Conservation (phyloP, 306 rosid genomes). For the Lupinus albus region DNA sequence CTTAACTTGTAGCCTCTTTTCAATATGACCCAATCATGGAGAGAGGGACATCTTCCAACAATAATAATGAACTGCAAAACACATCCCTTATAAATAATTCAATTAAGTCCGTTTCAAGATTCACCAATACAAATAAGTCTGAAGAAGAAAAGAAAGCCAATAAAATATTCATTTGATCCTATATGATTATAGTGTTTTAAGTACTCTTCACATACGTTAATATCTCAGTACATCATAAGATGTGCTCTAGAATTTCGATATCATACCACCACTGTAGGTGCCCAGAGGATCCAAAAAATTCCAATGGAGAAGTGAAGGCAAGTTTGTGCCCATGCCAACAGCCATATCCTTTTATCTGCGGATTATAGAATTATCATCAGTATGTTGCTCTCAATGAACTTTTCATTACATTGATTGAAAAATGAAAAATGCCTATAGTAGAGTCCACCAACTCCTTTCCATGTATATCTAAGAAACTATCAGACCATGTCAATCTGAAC, state of each 20-base stretch:
- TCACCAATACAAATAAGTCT: constrained; percentile 34
- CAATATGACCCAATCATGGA: neutral
- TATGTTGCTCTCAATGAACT: no score
- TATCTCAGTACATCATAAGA: constrained; percentile 25
- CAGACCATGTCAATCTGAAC: constrained; percentile 19
- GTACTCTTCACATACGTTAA: constrained; percentile 12
- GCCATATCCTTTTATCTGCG: constrained; percentile 95
- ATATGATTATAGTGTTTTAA: constrained; percentile 24
- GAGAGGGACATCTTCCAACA: constrained; percentile 6
- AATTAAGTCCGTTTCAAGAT: constrained; percentile 23
- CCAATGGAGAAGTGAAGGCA: constrained; percentile 83
- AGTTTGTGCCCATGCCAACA: constrained; percentile 89
- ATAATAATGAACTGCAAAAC: constrained; percentile 18
- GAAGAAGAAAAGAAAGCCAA: constrained; percentile 21
- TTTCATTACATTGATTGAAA: constrained; percentile 25
- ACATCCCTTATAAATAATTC: constrained; percentile 19
- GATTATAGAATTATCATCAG: constrained; percentile 37
- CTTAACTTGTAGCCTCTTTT: constrained; percentile 32
- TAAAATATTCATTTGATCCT: constrained; percentile 15
- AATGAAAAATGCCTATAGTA: constrained; percentile 15
- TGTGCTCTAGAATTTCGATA: neutral
- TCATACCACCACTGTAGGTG: constrained; percentile 97
- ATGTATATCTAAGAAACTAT: constrained; percentile 1
- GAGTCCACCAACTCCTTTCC: constrained; percentile 22
- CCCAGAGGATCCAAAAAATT: constrained; percentile 91